A percentile compares a stretch with the other conserved stretches of the same genome.
phyloP scores from a whole-genome alignment of 805 yeast species.

The Metschnikowia borealis region DNA sequence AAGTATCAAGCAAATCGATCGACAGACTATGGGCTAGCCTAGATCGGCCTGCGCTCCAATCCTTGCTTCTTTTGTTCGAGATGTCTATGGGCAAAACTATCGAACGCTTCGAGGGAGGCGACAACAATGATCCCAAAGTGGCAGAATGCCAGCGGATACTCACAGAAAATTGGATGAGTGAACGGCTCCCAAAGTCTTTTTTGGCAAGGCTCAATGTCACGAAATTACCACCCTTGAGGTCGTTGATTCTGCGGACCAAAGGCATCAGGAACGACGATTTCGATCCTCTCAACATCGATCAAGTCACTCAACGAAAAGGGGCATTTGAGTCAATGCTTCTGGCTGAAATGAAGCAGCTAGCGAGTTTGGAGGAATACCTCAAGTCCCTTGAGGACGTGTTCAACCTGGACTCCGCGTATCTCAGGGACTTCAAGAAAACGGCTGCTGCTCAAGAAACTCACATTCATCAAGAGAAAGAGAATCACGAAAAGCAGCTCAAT shows the following conservation, averaged over 20 bases:
- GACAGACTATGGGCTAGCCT: constrained; percentile 17
- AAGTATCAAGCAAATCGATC: constrained; percentile 12
- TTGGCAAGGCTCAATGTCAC: constrained; percentile 16
- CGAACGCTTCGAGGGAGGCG: constrained; percentile 11
- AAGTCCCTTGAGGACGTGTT: constrained; percentile 21
- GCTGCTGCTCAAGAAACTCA: constrained; percentile 7
- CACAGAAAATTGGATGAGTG: constrained; percentile 17
- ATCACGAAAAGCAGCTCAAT: constrained; percentile 6
- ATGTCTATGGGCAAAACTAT: constrained; percentile 11
- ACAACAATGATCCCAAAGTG: constrained; percentile 7
- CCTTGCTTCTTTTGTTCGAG: constrained; percentile 11
- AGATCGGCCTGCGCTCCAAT: constrained; percentile 9
- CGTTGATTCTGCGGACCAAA: constrained; percentile 13
- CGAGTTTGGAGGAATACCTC: constrained; percentile 27
- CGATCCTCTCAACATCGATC: constrained; percentile 15
- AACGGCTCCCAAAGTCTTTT: constrained; percentile 12
- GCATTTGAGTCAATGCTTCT: constrained; percentile 31
- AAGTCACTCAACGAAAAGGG: constrained; percentile 11
- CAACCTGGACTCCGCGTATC: constrained; percentile 32
- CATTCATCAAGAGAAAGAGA: constrained; percentile 7
- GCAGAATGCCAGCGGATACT: constrained; percentile 16
- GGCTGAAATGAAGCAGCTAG: constrained; percentile 39
- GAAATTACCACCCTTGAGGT: constrained; percentile 16
- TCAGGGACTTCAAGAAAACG: constrained; percentile 24
- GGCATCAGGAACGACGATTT: constrained; percentile 8